Conservation (phyloP, 2,329 filamentous ascomycete species). For the Arthrinium phaeospermum region DNA sequence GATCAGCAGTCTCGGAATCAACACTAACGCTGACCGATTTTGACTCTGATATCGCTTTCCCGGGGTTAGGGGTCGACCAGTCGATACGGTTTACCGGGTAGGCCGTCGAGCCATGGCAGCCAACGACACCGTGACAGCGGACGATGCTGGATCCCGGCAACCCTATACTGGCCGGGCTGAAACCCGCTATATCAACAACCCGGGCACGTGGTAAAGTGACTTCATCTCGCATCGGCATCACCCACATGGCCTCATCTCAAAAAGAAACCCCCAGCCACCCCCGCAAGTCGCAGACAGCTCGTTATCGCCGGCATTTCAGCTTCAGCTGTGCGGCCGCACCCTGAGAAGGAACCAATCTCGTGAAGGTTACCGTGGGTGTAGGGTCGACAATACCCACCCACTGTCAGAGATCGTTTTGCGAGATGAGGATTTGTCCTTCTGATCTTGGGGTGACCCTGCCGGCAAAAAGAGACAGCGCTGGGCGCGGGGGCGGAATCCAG, state of each 20-base stretch:
- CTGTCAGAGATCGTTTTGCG: background rate
- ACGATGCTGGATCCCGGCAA: background rate
- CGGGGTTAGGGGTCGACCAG: background rate
- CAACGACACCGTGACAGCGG: background rate
- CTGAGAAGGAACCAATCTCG: background rate
- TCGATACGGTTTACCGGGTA: background rate
- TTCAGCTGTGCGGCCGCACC: background rate
- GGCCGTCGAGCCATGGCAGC: background rate
- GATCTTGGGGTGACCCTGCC: background rate
- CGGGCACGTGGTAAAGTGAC: background rate
- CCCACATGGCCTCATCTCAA: background rate
- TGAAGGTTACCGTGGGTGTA: background rate
- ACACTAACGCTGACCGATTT: background rate
- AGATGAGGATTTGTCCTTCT: background rate
- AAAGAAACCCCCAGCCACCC: background rate
- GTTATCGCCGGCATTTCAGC: background rate
- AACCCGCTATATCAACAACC: background rate
- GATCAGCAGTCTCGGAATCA: constrained; percentile 14
- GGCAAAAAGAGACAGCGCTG: background rate
- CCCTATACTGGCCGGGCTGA: background rate
- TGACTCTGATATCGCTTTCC: background rate
- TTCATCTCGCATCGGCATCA: background rate
- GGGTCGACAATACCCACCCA: background rate
- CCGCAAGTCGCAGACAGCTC: background rate
- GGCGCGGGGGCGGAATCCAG: background rate